Percentiles rank a stretch among this genome's conserved stretches.
Evolutionary conservation across 208 protist genomes (phyloP).

Genomic region (Trypanosomatidae sp.): DNA sequence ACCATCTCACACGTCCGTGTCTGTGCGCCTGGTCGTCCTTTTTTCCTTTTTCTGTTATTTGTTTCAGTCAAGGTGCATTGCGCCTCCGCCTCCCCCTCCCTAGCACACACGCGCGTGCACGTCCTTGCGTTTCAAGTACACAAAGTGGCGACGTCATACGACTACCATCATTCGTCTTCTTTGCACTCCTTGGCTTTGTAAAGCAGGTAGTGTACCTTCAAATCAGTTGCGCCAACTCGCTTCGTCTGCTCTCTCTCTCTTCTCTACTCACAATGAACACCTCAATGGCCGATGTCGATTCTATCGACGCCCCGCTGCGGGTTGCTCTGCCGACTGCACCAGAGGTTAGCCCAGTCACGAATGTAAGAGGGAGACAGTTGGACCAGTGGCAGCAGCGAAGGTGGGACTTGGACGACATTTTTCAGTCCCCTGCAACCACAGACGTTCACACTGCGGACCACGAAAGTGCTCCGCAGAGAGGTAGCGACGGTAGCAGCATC

Average conservation of each 20-base stretch:
- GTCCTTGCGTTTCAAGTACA: background rate
- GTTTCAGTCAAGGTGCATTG: background rate
- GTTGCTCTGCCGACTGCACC: conserved; percentile 4
- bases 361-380: too few relatives aligned
- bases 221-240: background rate
- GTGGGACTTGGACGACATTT: conserved; percentile 24
- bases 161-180: background rate
- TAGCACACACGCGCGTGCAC: background rate
- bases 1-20: background rate
- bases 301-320: conserved; percentile 19
- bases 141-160: background rate
- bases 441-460: background rate
- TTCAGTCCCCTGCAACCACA: conserved; percentile 7
- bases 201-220: background rate
- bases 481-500: background rate
- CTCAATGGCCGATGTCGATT: conserved; percentile 23
- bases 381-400: background rate
- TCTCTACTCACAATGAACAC: conserved; percentile 6
- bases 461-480: background rate
- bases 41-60: background rate
- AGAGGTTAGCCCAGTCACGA: background rate
- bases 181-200: background rate
- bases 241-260: background rate
- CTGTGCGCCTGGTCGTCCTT: background rate
- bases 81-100: background rate